Percentiles rank a stretch among this genome's conserved stretches.
phyloP scores from a whole-genome alignment of 257 asterid genomes.

The Nicotiana paniculata region DNA sequence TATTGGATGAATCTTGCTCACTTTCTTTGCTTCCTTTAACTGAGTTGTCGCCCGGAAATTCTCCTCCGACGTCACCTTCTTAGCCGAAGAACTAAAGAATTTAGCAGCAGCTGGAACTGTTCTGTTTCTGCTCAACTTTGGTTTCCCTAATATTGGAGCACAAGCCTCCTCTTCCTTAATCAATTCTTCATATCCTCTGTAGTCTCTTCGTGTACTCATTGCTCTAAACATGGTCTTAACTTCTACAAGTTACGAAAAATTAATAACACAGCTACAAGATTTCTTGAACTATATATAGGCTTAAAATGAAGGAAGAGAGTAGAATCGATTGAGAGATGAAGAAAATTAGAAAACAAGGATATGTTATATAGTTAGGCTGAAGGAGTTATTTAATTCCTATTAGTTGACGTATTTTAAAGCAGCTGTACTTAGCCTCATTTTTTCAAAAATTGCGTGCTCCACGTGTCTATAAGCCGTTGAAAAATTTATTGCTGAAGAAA shows the following conservation, averaged over 20 bases:
- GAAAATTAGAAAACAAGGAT: not conserved
- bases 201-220: constrained; percentile 42
- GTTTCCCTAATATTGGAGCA: not conserved
- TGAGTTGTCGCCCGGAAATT: not conserved
- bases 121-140: not conserved
- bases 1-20: constrained; percentile 26
- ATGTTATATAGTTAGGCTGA: not conserved
- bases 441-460: not conserved
- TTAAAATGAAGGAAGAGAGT: not conserved
- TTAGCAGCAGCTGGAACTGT: constrained; percentile 9
- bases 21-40: constrained; percentile 2
- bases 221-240: constrained; percentile 50
- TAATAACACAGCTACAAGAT: not conserved
- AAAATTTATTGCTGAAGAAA: not conserved
- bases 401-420: not conserved
- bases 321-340: not conserved
- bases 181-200: constrained; percentile 41
- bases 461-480: not conserved
- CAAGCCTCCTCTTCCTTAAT: constrained; percentile 4
- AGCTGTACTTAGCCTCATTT: not conserved
- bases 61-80: not conserved
- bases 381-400: not conserved
- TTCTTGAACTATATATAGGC: not conserved
- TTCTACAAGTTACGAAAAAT: not conserved
- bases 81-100: constrained; percentile 3